Evolutionary conservation across 345 rosid genomes (phyloP), one percentile per base, ranked within the genome.

Genomic region (Populus deltoides): DNA sequence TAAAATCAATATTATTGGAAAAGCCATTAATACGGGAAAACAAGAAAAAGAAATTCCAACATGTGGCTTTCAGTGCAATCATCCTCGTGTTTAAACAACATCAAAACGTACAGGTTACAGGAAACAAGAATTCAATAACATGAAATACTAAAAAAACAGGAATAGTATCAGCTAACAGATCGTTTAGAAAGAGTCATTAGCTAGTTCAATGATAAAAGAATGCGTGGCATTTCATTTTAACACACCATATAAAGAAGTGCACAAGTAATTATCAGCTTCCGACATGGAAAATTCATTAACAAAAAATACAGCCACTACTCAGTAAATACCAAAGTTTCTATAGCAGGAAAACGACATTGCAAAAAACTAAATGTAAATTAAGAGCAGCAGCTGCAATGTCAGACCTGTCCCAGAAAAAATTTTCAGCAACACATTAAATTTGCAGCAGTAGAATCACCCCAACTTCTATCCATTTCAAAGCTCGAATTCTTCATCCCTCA

Each of bases 401-500:
- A 66, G 76, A 76, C 68, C 83, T 59, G 70, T 73, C 49, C 51
- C 33, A 20, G 65, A 39, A 77, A 41, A 62, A 33, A 6, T 75
- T 76, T 78, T 77, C 78, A 81, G 51, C 55, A 66, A 79, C 70
- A 36, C 20, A 75, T 69, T 70, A 35, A 29, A 82, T 51, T 77
- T 53, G 68, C 75, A 33, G 55, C 68, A 39, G 12, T 33, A 12
- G 55, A 70, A 62, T 25, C 62, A 27, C 11, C 7, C 35, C 38
- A 72, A 13, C 41, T 47, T 9, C 24, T 63, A 2, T 22, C 65
- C 75, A 53, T 61, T 70, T 91, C 86, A 93, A 74, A 94, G 94
- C 90, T 94, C 98, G 68, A 92, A 94, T 80, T 92, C 97, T 77
- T 93, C 98, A 24, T 92, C 93, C 71, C 85, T 88, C 8, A 90